Conservation (phyloP, 257 asterid species). For the Lithospermum erythrorhizon region DNA sequence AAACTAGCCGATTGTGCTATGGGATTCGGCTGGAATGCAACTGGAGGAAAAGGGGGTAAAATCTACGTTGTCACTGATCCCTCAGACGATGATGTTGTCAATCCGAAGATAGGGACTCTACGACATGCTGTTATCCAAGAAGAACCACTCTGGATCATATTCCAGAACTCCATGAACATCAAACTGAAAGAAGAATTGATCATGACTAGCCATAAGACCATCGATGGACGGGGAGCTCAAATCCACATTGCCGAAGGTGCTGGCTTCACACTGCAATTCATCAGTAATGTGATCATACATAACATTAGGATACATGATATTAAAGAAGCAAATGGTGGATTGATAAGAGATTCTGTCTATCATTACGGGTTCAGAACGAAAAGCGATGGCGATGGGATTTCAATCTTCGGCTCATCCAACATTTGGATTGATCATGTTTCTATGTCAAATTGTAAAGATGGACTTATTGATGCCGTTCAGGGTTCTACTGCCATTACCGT, state of each 20-base stretch:
- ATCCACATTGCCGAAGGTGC: slow-evolving; percentile 48
- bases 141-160: slow-evolving; percentile 55
- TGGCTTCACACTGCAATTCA: slow-evolving; percentile 40
- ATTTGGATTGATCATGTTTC: slow-evolving; percentile 67
- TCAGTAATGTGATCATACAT: slow-evolving; percentile 47
- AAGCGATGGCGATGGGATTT: slow-evolving; percentile 65
- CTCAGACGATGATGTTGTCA: slow-evolving; percentile 33
- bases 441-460: slow-evolving; percentile 35
- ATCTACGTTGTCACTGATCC: slow-evolving; percentile 38
- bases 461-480: slow-evolving; percentile 37
- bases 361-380: slow-evolving; percentile 34
- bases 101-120: slow-evolving; percentile 56
- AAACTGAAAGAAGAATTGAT: slow-evolving; percentile 44
- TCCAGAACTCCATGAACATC: slow-evolving; percentile 34
- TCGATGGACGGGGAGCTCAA: slow-evolving; percentile 51
- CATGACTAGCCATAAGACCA: slow-evolving; percentile 48
- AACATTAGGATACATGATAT: slow-evolving; percentile 34
- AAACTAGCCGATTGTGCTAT: slow-evolving; percentile 46
- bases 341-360: slow-evolving; percentile 37
- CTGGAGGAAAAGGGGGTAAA: slow-evolving; percentile 45
- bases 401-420: slow-evolving; percentile 37
- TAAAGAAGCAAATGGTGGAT: slow-evolving; percentile 28
- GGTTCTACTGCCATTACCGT: slow-evolving; percentile 53
- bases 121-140: slow-evolving; percentile 58
- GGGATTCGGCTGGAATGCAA: slow-evolving; percentile 52